Base-by-base conservation (phyloP, 2,329 filamentous ascomycete genomes). In the Venturia carpophila region DNA sequence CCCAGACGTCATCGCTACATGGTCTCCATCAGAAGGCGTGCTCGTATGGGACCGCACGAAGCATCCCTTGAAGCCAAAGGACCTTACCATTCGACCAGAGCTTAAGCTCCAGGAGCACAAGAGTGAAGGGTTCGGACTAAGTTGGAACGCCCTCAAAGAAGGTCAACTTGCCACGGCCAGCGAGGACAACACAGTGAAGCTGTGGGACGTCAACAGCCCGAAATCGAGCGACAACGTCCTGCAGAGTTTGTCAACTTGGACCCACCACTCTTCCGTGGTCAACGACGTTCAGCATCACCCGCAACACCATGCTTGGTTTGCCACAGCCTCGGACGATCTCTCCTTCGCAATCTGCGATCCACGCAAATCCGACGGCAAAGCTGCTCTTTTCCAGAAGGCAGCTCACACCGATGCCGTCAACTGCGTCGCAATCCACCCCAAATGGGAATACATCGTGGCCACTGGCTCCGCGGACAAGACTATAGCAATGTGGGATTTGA, bases 261-360 rank as follows among this genome's bases (percentile, higher is more conserved):
- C 87, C 0, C 90, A 97, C 69, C 95, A 99, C 75, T 87, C 83
- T 24, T 87, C 93, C 34, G 90, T 94, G 64, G 94, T 99, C 73
- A 99, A 99, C 75, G 94, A 99, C 72, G 92, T 99, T 41, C 92
- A 97, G 77, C 91, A 96, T 73, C 93, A 97, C 71, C 92, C 93
- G 10, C 84, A 92, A 55, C 90, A 93, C 68, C 87, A 87, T 70
- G 87, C 95, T 68, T 71, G 74, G 67, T 90, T 99, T 67, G 95
- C 93, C 68, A 93, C 90, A 19, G 94, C 96, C 3, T 97, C 94
- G 4, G 94, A 99, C 74, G 94, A 99, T 74, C 83, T 94, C 70
- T 97, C 91, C 9, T 85, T 97, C 67, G 91, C 97, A 76, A 89
- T 99, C 67, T 83, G 97, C 67, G 94, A 99, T 75, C 83, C 89